Evolutionary conservation across 805 yeast species (phyloP).

Genomic region (Wickerhamiella shivajii): DNA sequence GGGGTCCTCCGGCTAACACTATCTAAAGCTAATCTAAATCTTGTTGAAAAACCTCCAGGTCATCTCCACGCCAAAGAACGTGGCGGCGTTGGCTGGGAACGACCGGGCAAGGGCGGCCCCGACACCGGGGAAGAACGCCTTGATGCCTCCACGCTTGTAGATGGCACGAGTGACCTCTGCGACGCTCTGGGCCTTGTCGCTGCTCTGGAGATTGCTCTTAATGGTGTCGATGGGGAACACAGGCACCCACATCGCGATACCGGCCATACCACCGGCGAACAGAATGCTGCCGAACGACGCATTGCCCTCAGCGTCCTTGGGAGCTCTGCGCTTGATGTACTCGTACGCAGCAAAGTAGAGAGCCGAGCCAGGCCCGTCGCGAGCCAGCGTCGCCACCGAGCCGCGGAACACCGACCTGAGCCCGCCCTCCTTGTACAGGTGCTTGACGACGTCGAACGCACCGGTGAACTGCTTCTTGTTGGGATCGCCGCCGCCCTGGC

Average conservation of each 20-base stretch:
- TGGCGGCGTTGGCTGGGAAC: constrained; percentile 99
- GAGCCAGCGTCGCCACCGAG: constrained; percentile 76
- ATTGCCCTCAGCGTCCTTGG: constrained; percentile 35
- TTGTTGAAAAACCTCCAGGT: constrained; percentile 32
- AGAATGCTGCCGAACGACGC: constrained; percentile 62
- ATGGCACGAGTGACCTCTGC: constrained; percentile 51
- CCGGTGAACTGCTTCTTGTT: constrained; percentile 29
- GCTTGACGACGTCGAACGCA: constrained; percentile 46
- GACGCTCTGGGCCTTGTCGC: constrained; percentile 38
- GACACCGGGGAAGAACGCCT: constrained; percentile 92
- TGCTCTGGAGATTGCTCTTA: constrained; percentile 67
- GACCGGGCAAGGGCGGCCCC: constrained; percentile 91
- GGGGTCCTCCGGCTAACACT: no score
- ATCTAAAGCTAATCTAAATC: no score
- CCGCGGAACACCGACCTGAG: constrained; percentile 77
- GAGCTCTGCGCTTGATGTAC: constrained; percentile 41
- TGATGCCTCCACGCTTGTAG: constrained; percentile 63
- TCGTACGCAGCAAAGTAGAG: constrained; percentile 92
- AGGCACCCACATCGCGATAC: constrained; percentile 92
- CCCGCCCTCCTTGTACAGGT: constrained; percentile 70
- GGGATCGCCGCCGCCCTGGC: constrained; percentile 28
- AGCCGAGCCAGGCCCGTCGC: constrained; percentile 98
- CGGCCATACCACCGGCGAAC: constrained; percentile 90
- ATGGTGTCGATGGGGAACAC: constrained; percentile 95
- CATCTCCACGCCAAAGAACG: constrained; percentile 87